Percentiles rank a stretch among this genome's conserved stretches.
These are phyloP conservation scores for Paracoccidioides lutzii DNA, from an alignment of 2,329 filamentous ascomycete species.

Conservation along the genomic window DNA sequence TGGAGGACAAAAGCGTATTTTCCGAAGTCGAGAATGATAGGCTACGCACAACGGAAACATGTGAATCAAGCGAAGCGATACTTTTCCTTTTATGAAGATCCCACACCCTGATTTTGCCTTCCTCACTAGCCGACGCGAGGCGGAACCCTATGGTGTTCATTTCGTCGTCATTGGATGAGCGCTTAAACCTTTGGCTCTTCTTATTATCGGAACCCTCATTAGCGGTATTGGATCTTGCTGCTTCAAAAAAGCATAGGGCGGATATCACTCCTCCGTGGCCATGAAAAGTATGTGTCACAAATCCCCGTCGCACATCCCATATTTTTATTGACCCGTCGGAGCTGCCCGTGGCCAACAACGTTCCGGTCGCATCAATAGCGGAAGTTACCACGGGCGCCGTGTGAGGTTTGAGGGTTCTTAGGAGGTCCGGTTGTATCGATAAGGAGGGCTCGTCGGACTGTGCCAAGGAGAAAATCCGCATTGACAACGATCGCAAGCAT, in stretches of 20 bases:
- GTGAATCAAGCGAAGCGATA: constrained; percentile 69
- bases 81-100: constrained; percentile 73
- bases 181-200: constrained; percentile 32
- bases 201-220: constrained; percentile 29
- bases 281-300: constrained; percentile 87
- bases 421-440: constrained; percentile 51
- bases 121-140: constrained; percentile 82
- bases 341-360: constrained; percentile 79
- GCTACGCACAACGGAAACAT: constrained; percentile 86
- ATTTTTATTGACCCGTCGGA: constrained; percentile 92
- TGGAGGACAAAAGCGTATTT: constrained; percentile 66
- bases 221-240: constrained; percentile 35
- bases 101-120: constrained; percentile 86
- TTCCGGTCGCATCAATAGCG: constrained; percentile 74
- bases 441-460: constrained; percentile 43
- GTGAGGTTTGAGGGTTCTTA: constrained; percentile 79
- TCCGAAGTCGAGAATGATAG: constrained; percentile 67
- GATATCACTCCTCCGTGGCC: constrained; percentile 86
- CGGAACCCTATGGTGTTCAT: constrained; percentile 51
- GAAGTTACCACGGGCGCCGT: constrained; percentile 77
- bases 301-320: constrained; percentile 86
- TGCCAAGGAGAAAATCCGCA: constrained; percentile 74
- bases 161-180: constrained; percentile 27
- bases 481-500: constrained; percentile 88
- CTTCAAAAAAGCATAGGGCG: constrained; percentile 80